Evolutionary conservation across 192 early-diverging fungal species (phyloP).

Genomic region (Phlyctochytrium bullatum): DNA sequence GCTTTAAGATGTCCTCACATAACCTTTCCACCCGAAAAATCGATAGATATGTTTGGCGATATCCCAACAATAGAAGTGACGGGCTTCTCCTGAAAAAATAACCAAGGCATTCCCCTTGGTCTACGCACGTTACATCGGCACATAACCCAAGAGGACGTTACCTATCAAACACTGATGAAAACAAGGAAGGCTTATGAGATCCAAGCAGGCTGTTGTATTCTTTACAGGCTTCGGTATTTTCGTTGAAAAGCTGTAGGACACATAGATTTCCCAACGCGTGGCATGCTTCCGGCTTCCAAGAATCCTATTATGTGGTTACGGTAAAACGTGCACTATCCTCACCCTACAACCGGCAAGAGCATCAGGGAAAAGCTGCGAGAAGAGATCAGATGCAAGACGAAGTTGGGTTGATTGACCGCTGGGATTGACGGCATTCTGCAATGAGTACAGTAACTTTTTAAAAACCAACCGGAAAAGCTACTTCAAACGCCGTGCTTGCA

Average conservation of each 20-base stretch:
- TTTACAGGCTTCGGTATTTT: slow-evolving; percentile 28
- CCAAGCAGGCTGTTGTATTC: slow-evolving; percentile 26
- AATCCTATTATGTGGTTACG: slow-evolving; percentile 19
- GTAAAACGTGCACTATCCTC: slow-evolving; percentile 9
- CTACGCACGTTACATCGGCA: slow-evolving; percentile 8
- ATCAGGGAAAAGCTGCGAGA: slow-evolving; percentile 16
- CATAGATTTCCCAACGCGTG: slow-evolving; percentile 49
- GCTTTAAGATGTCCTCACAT: neutral
- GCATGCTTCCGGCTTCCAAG: slow-evolving; percentile 39
- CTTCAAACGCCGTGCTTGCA: slow-evolving; percentile 6
- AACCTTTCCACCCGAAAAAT: slow-evolving; percentile 16
- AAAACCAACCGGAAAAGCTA: slow-evolving; percentile 5
- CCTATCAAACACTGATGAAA: slow-evolving; percentile 10
- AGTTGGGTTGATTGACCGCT: slow-evolving; percentile 1
- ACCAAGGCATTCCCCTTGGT: slow-evolving; percentile 40
- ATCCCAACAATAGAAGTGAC: slow-evolving; percentile 13
- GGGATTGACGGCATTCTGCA: slow-evolving; percentile 13
- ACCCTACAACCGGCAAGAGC: slow-evolving; percentile 11
- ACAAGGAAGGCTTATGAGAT: slow-evolving; percentile 7
- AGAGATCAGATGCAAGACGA: slow-evolving; percentile 8
- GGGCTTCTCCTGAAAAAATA: slow-evolving; percentile 29
- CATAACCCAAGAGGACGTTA: neutral
- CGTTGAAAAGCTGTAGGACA: slow-evolving; percentile 44
- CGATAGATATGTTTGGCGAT: slow-evolving; percentile 21
- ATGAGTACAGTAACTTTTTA: neutral